Conservation (phyloP, 2,329 filamentous ascomycete species). For the Drechmeria coniospora region DNA sequence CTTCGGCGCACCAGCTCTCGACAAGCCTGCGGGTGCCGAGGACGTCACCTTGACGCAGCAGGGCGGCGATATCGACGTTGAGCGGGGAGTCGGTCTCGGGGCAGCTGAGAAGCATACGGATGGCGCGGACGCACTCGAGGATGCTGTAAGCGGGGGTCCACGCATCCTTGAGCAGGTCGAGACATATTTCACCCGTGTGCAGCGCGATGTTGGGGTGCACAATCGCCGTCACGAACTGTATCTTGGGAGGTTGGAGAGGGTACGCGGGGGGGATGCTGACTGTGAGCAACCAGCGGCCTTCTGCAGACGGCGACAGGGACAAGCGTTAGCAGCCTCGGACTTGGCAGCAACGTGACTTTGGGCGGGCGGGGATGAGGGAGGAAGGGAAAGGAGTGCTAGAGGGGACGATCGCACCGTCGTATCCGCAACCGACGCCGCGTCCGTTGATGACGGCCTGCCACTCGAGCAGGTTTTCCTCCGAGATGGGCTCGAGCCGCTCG, state of each 20-base stretch:
- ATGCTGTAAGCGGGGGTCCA: constrained; percentile 85
- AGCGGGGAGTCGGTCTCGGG: constrained; percentile 62
- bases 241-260: constrained; percentile 60
- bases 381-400: not conserved
- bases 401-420: constrained; percentile 30
- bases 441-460: constrained; percentile 49
- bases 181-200: constrained; percentile 76
- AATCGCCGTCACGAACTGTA: constrained; percentile 70
- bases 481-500: constrained; percentile 40
- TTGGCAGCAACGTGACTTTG: no score
- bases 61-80: constrained; percentile 62
- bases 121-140: constrained; percentile 54
- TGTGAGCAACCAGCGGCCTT: constrained; percentile 67
- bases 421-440: constrained; percentile 36
- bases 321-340: no score
- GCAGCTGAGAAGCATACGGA: constrained; percentile 48
- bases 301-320: constrained; percentile 18
- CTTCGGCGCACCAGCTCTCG: constrained; percentile 46
- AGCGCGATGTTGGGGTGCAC: constrained; percentile 67
- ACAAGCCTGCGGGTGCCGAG: constrained; percentile 56
- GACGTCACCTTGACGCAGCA: constrained; percentile 52
- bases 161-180: constrained; percentile 64
- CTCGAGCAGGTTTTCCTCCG: constrained; percentile 36
- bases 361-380: no score
- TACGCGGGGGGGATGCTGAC: constrained; percentile 67